These are phyloP conservation scores for Albizia julibrissin DNA, from an alignment of 306 rosid species.

Conservation along the genomic window DNA sequence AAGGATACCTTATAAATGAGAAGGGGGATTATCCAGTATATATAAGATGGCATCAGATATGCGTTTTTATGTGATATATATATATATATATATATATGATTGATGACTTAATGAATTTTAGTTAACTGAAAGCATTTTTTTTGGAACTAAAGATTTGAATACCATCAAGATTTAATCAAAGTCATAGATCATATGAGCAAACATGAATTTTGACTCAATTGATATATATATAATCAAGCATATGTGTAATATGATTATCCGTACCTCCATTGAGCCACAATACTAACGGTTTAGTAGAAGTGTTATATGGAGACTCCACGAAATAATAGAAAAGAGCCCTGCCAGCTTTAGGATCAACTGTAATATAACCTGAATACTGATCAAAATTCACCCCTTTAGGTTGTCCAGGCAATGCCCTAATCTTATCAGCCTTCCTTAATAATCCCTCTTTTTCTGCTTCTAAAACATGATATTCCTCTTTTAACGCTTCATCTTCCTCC, in stretches of 20 bases:
- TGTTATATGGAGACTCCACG: conserved; percentile 50
- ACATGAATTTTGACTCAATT: not conserved
- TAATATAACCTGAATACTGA: conserved; percentile 64
- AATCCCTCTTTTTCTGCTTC: not conserved
- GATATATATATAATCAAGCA: too few species aligned
- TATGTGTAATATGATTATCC: not conserved
- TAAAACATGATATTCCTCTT: conserved; percentile 22
- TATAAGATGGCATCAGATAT: not conserved
- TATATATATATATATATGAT: not conserved
- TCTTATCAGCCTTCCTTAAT: conserved; percentile 45
- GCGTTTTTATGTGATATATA: not conserved
- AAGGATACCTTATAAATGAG: too few species aligned
- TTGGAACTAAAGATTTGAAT: too few species aligned
- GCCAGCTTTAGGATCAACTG: conserved; percentile 47
- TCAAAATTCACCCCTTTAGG: conserved; percentile 55
- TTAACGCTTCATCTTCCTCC: conserved; percentile 1
- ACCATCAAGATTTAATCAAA: not conserved
- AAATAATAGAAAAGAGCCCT: conserved; percentile 63
- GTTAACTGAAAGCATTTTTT: not conserved
- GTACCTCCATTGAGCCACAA: conserved; percentile 76
- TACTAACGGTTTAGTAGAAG: conserved; percentile 51
- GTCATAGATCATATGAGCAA: not conserved
- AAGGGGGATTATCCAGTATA: too few species aligned
- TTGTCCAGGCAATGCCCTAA: conserved; percentile 61
- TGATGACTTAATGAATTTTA: not conserved